Evolutionary conservation across 2,329 filamentous ascomycete species (phyloP), one percentile per base, ranked within the genome.

Genomic region (Pyrenophora teres): DNA sequence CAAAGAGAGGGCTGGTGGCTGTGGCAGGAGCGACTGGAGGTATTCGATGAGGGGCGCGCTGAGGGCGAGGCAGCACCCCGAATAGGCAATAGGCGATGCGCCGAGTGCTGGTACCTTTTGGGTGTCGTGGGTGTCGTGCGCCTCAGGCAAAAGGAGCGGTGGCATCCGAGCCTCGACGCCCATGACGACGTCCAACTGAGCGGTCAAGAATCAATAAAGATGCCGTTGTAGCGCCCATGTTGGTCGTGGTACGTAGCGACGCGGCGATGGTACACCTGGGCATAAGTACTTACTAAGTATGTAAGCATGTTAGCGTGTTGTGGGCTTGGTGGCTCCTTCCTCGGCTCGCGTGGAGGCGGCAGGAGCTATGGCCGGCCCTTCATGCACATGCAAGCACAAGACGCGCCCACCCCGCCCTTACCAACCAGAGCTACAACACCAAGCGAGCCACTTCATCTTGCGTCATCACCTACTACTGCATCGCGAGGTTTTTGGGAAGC

Each of bases 11-110:
- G 49, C 48, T 4, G 66, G 65, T 3, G 61, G 12, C 2, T 46
- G 36, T 2, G 70, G 60, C 3, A 75, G 64, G 13, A 69, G 55
- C 16, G 56, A 41, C 12, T 31, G 37, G 16, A 74, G 39, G 30
- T 63, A 56, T 7, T 41, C 39, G 25, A 76, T 39, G 27, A 76
- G 65, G 16, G 61, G 55, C 23, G 33, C 45, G 44, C 72, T 74
- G 16, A 76, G 64, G 44, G 60, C 64, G 31, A 75, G 67, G 53
- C 74, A 76, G 51, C 69, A 74, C 42, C 69, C 69, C 0, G 72
- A 49, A 40, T 71, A 64, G 19, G 59, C 50, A 13, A 43, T 51
- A 0, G 71, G 68, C n/a, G 16, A 45, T 1, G 52, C 30, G 2
- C 59, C 52, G 25, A 71, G 60, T 10, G 15, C 25, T 8, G 69